phyloP scores from a whole-genome alignment of 352 stramenopile species.

The Globisporangium heterothallicum region DNA sequence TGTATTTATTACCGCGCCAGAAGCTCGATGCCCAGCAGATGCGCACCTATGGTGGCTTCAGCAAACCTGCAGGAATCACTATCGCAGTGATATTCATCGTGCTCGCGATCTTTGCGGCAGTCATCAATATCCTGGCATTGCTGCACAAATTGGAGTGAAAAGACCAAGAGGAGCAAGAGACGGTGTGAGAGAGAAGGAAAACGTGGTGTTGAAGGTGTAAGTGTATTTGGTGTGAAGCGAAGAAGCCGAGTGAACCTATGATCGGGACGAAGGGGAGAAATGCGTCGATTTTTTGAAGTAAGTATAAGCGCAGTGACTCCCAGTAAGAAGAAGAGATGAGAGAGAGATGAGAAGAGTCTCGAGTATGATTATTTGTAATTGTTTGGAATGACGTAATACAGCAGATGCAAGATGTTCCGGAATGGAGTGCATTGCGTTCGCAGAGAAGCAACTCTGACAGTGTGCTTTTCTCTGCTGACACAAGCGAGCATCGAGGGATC shows the following conservation, averaged over 20 bases:
- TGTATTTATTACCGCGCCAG: slow-evolving; percentile 64
- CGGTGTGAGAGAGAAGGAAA: neutral
- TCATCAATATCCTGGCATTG: slow-evolving; percentile 36
- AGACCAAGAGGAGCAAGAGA: neutral
- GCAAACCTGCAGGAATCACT: slow-evolving; percentile 28
- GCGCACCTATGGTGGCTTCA: slow-evolving; percentile 47
- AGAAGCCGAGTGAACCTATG: neutral
- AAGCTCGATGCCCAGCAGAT: slow-evolving; percentile 63
- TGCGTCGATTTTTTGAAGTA: slow-evolving; percentile 1
- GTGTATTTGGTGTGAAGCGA: slow-evolving; percentile 3
- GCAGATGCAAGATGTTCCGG: neutral
- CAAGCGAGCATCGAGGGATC: too few species aligned
- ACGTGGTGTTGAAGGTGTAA: neutral
- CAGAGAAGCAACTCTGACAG: too few species aligned
- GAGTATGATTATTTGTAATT: neutral
- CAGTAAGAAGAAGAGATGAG: neutral
- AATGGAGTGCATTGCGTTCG: too few species aligned
- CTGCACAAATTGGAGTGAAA: slow-evolving; percentile 9
- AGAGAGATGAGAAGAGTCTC: neutral
- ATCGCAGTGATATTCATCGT: slow-evolving; percentile 35
- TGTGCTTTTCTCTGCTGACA: too few species aligned
- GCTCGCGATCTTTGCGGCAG: slow-evolving; percentile 34
- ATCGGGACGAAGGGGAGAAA: too few species aligned
- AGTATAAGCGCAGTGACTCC: neutral
- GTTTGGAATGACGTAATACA: neutral